Percentiles rank a stretch among this genome's conserved stretches.
These are phyloP conservation scores for Backusella tuberculispora DNA, from an alignment of 192 early-diverging fungal species.

Conservation along the genomic window DNA sequence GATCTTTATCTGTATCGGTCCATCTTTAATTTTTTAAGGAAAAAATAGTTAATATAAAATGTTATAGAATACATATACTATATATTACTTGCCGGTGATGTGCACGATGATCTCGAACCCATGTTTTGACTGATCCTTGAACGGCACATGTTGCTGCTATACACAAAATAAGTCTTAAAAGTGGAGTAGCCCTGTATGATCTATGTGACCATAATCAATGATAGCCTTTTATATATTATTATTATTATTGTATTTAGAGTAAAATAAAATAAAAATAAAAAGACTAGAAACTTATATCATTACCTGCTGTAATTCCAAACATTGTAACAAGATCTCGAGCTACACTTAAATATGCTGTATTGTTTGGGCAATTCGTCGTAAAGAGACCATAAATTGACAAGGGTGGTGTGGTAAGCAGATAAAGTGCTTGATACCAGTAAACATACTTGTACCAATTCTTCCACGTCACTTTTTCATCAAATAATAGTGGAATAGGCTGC, in stretches of 20 bases:
- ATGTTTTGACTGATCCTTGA: slow-evolving; percentile 85
- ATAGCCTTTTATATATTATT: slow-evolving; percentile 56
- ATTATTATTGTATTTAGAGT: too few species aligned
- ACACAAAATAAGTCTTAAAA: slow-evolving; percentile 64
- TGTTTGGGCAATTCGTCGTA: slow-evolving; percentile 63
- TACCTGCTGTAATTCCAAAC: slow-evolving; percentile 76
- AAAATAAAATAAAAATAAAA: not conserved
- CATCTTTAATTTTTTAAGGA: slow-evolving; percentile 4
- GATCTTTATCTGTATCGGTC: slow-evolving; percentile 83
- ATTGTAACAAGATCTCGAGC: slow-evolving; percentile 78
- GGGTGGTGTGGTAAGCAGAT: slow-evolving; percentile 72
- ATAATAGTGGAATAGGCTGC: slow-evolving; percentile 15
- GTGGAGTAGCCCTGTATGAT: slow-evolving; percentile 67
- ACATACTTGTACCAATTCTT: slow-evolving; percentile 59
- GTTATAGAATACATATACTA: not conserved
- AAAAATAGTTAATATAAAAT: slow-evolving; percentile 4
- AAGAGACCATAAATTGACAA: slow-evolving; percentile 77
- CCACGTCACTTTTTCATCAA: slow-evolving; percentile 48
- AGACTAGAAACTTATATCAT: not conserved
- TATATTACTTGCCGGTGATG: slow-evolving; percentile 71
- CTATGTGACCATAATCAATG: slow-evolving; percentile 85
- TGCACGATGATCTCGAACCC: slow-evolving; percentile 82
- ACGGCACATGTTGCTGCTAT: slow-evolving; percentile 70
- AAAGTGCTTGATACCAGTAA: slow-evolving; percentile 69
- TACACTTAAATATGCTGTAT: slow-evolving; percentile 73